Conservation (phyloP, 306 rosid genomes). For the Boehmeria nivea region DNA sequence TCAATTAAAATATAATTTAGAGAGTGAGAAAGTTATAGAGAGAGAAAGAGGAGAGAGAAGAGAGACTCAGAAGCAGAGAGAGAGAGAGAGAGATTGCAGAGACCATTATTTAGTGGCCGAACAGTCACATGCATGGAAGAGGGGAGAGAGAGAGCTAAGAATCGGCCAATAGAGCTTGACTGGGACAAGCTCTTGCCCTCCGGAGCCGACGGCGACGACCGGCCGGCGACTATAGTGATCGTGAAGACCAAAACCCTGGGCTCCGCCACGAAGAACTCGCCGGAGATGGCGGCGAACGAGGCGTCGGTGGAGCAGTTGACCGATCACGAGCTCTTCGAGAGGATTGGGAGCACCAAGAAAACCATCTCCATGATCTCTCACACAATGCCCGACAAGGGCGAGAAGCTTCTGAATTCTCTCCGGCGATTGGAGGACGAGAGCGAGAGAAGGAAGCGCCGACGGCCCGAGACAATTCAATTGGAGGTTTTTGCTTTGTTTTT, state of each 20-base stretch:
- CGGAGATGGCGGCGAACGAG: slow-evolving; percentile 30
- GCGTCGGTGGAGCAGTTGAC: not conserved
- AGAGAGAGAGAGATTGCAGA: not conserved
- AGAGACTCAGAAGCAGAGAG: not conserved
- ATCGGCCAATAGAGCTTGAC: slow-evolving; percentile 22
- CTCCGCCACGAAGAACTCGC: not conserved
- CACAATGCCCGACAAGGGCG: slow-evolving; percentile 50
- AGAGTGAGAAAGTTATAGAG: not conserved
- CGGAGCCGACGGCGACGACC: slow-evolving; percentile 17
- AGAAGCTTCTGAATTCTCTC: slow-evolving; percentile 30
- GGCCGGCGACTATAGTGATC: slow-evolving; percentile 13
- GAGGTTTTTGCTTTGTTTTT: slow-evolving; percentile 12
- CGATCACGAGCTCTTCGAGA: slow-evolving; percentile 35
- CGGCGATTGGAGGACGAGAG: slow-evolving; percentile 33
- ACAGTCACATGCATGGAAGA: slow-evolving; percentile 31
- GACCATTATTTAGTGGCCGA: not conserved
- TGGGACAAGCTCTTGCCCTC: slow-evolving; percentile 17
- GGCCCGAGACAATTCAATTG: slow-evolving; percentile 20
- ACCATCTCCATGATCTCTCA: not conserved
- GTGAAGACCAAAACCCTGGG: slow-evolving; percentile 16
- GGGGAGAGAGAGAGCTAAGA: slow-evolving; percentile 14
- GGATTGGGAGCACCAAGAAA: slow-evolving; percentile 19
- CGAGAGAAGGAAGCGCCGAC: slow-evolving; percentile 30
- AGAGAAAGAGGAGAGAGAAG: no score
- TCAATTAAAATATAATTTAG: not conserved